phyloP scores from a whole-genome alignment of 257 asterid species.

The Solanum tarijense region DNA sequence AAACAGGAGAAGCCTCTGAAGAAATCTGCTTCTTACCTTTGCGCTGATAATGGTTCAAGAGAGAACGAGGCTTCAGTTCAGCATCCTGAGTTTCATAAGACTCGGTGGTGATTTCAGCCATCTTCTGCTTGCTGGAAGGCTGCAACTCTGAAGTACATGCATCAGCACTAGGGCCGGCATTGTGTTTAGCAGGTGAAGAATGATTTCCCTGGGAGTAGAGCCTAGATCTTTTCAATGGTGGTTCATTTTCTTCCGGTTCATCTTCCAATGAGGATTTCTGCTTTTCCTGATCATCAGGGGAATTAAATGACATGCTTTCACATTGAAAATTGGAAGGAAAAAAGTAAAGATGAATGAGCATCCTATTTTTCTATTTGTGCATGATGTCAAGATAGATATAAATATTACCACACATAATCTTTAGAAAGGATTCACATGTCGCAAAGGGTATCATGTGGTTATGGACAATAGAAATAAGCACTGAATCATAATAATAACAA shows the following conservation, averaged over 20 bases:
- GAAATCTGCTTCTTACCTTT: slow-evolving; percentile 12
- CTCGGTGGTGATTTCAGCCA: neutral
- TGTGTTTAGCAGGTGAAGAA: neutral
- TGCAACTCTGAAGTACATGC: neutral
- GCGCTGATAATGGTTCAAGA: neutral
- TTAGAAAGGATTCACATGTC: neutral
- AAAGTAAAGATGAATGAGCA: neutral
- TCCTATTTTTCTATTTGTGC: neutral
- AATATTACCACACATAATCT: neutral
- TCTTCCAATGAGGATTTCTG: neutral
- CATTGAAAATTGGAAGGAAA: neutral
- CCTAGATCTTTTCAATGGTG: slow-evolving; percentile 18
- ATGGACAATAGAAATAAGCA: neutral
- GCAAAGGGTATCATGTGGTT: neutral
- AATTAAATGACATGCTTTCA: neutral
- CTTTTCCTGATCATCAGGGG: neutral
- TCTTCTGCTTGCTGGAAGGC: slow-evolving; percentile 2
- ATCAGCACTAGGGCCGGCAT: neutral
- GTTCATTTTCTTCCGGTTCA: slow-evolving; percentile 24
- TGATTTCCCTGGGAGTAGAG: slow-evolving; percentile 6
- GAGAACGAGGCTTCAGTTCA: neutral
- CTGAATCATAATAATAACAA: neutral
- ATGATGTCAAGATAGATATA: neutral
- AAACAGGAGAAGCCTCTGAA: slow-evolving; percentile 1
- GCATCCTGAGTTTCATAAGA: slow-evolving; percentile 1